Evolutionary conservation across 352 stramenopile species (phyloP).

Genomic region (Phytophthora colocasiae): DNA sequence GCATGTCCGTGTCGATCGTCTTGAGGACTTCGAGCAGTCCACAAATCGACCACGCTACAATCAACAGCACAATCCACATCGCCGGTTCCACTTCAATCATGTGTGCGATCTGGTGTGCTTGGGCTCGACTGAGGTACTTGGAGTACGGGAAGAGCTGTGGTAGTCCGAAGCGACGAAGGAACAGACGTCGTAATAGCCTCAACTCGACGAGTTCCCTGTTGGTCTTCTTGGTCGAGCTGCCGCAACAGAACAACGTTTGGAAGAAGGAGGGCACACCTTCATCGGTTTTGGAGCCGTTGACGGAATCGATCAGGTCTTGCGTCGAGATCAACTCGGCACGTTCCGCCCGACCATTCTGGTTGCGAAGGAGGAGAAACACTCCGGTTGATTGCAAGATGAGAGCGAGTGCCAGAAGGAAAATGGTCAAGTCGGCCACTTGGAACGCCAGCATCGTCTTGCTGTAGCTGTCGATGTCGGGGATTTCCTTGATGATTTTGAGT

Average conservation of each 20-base stretch:
- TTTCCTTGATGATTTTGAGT: slow-evolving; percentile 61
- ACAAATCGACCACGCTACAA: slow-evolving; percentile 45
- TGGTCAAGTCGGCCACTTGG: slow-evolving; percentile 61
- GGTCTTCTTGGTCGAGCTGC: slow-evolving; percentile 13
- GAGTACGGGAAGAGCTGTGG: slow-evolving; percentile 66
- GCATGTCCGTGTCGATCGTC: slow-evolving; percentile 18
- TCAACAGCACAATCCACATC: slow-evolving; percentile 62
- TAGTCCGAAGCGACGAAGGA: slow-evolving; percentile 46
- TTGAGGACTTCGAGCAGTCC: slow-evolving; percentile 41
- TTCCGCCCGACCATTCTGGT: slow-evolving; percentile 50
- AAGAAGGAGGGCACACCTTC: slow-evolving; percentile 16
- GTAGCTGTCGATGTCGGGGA: slow-evolving; percentile 39
- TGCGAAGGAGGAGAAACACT: slow-evolving; percentile 51
- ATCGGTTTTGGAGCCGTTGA: slow-evolving; percentile 7
- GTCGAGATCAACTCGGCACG: slow-evolving; percentile 52
- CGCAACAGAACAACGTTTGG: slow-evolving; percentile 24
- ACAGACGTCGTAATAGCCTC: slow-evolving; percentile 50
- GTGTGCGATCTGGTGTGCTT: slow-evolving; percentile 77
- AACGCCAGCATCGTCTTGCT: slow-evolving; percentile 53
- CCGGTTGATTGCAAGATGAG: slow-evolving; percentile 57
- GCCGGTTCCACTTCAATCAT: slow-evolving; percentile 76
- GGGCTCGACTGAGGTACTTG: slow-evolving; percentile 76
- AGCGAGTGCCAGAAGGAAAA: slow-evolving; percentile 58
- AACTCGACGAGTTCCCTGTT: slow-evolving; percentile 38
- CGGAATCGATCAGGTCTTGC: slow-evolving; percentile 33